Base-by-base conservation (phyloP, 202 grass and related monocot genomes). In the Alloteropsis angusta region DNA sequence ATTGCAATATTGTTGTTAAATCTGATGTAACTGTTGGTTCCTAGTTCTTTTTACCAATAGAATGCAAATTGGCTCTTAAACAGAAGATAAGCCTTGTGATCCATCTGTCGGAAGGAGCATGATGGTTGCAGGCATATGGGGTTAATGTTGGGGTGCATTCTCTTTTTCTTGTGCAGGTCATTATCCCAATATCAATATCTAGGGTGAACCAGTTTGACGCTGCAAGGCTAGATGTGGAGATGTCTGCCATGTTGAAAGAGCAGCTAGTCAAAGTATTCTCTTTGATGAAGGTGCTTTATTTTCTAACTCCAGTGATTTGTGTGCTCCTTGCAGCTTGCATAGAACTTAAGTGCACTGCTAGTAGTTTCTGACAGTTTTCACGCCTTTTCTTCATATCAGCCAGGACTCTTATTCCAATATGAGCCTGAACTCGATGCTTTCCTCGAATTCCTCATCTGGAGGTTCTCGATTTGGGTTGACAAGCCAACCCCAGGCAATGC, bases 401-500 rank as follows among this genome's bases (percentile, higher is more conserved):
- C 96, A 73, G 96, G 96, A 74, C 76, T 98, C 82, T 78, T 98
- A 38, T 98, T 95, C 82, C 96, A 98, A 82, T 98, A 98, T 77
- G 96, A 98, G 67, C 89, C 92, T 43, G 95, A 98, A 62, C 87
- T 98, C 16, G 96, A 98, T 85, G 92, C 96, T 63, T 98, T 98
- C 80, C 87, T 98, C 3, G 92, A 98, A 81, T 98, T 95, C 72
- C 92, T 98, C 66, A 93, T 98, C 55, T 98, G 96, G 96, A 95
- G 88, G 83, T 98, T 98, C 86, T 98, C 96, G 9, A 98, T 98
- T 84, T 98, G 96, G 96, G 92, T 95, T 43, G 96, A 95, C 73
- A 98, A 95, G 75, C 87, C 96, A 25, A 98, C 96, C 46, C 96
- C 96, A 6, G 96, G 96, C 47, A 98, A 95, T 87, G 89, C 82